phyloP scores from a whole-genome alignment of 768 basidiomycete species.

The Phylloporus scabripes region DNA sequence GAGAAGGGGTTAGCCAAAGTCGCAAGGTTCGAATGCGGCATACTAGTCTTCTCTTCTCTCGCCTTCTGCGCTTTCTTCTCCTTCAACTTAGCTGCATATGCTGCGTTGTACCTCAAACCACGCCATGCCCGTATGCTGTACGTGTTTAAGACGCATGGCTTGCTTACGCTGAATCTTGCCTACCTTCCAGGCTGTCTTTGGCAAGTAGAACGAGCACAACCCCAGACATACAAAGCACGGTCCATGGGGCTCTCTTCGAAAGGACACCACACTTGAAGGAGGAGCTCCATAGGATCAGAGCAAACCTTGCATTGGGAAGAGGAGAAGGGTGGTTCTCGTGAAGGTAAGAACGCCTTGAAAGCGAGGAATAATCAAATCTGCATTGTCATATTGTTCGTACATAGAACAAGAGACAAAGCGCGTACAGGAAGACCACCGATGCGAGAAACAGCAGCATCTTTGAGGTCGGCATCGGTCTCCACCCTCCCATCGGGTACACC shows the following conservation, averaged over 20 bases:
- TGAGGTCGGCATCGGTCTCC: conserved; percentile 50
- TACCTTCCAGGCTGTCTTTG: conserved; percentile 77
- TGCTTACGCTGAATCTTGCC: conserved; percentile 20
- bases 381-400: conserved; percentile 44
- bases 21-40: conserved; percentile 26
- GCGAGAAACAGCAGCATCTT: conserved; percentile 80
- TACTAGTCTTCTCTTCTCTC: conserved; percentile 34
- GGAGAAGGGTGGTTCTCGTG: conserved; percentile 53
- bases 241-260: conserved; percentile 83
- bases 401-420: conserved; percentile 39
- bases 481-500: conserved; percentile 77
- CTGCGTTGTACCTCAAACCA: conserved; percentile 62
- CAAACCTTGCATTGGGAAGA: conserved; percentile 72
- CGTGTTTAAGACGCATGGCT: conserved; percentile 10
- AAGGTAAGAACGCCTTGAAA: conserved; percentile 68
- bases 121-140: conserved; percentile 78
- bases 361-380: conserved; percentile 39
- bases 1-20: conserved; percentile 64
- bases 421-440: conserved; percentile 90
- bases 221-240: conserved; percentile 82
- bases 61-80: conserved; percentile 43
- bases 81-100: conserved; percentile 70
- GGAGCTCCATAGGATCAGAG: conserved; percentile 67
- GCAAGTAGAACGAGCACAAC: conserved; percentile 63
- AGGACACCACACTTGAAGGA: conserved; percentile 88